Evolutionary conservation across 257 asterid genomes (phyloP), one percentile per base, ranked within the genome.

Genomic region (Penstemon davidsonii): DNA sequence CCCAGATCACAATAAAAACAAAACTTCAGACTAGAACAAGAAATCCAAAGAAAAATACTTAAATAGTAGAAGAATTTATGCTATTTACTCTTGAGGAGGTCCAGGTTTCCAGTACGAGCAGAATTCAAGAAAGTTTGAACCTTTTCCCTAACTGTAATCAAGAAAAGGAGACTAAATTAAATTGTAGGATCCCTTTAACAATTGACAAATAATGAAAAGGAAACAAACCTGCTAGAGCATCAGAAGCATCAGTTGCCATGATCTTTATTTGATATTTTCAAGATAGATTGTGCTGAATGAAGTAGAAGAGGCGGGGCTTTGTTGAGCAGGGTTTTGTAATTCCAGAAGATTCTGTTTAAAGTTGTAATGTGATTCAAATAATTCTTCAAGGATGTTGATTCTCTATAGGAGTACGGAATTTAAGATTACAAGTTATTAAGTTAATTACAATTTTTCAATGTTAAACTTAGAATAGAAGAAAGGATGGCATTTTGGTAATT

Each of bases 221-320:
- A 38, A 13, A 5, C 37, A 43, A 46, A 89, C 98, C 96, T 79
- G 96, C 97, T 11, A 89, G 95, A 73, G 97, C 98, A 67, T 78
- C 87, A 50, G 96, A 75, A 73, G 96, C 96, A 80, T 89, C 90
- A 46, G 85, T 74, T 68, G 85, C 87, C 88, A 86, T 82, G 55
- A 45, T 5, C 41, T 37, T 55, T 13, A 12, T 6, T 61, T 43
- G 8, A 36, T n/a, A n/a, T n/a, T n/a, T 15, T 15, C 18, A 15
- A 15, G 18, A 15, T 15, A 15, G 18, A 15, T 15, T 25, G 33
- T 25, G 33, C 33, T 25, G 33, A 25, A 25, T 2, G 2, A 25
- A 25, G 2, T 25, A 25, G 33, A 2, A 25, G 33, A 2, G 33
- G 33, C 33, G 33, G 33, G 33, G 33, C 0, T 25, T 25, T 1